Conservation (phyloP, 1,284 basidiomycete species). For the Ganoderma lucidum region DNA sequence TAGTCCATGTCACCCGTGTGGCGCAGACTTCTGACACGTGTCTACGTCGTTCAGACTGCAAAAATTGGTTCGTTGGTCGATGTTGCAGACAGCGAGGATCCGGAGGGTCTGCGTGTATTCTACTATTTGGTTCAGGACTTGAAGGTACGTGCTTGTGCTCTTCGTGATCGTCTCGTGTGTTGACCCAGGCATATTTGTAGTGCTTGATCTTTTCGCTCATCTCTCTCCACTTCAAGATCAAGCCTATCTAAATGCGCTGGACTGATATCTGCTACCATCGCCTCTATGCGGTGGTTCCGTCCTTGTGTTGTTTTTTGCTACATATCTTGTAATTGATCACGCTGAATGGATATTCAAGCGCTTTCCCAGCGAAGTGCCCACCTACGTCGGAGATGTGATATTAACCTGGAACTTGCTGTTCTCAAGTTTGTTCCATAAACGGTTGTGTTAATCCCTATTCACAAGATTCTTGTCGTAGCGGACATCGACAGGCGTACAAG, state of each 20-base stretch:
- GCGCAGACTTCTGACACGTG: neutral
- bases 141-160: constrained; percentile 64
- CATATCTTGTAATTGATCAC: neutral
- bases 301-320: neutral
- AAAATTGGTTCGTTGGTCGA: constrained; percentile 98
- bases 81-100: constrained; percentile 97
- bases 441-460: neutral
- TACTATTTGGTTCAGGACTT: constrained; percentile 99
- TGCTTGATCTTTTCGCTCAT: constrained; percentile 98
- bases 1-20: neutral
- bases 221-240: constrained; percentile 99
- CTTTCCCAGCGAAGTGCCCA: neutral
- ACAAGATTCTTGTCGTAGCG: neutral
- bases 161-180: neutral
- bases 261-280: neutral
- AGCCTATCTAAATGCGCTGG: constrained; percentile 77
- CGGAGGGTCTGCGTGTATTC: constrained; percentile 97
- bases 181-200: constrained; percentile 51
- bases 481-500: neutral
- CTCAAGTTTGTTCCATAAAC: neutral
- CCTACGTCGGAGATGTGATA: neutral
- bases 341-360: neutral
- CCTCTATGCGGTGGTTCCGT: neutral
- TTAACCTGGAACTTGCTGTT: neutral
- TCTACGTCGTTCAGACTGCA: constrained; percentile 73